Evolutionary conservation across 2,329 filamentous ascomycete genomes (phyloP).

Genomic region (Colletotrichum sansevieriae): DNA sequence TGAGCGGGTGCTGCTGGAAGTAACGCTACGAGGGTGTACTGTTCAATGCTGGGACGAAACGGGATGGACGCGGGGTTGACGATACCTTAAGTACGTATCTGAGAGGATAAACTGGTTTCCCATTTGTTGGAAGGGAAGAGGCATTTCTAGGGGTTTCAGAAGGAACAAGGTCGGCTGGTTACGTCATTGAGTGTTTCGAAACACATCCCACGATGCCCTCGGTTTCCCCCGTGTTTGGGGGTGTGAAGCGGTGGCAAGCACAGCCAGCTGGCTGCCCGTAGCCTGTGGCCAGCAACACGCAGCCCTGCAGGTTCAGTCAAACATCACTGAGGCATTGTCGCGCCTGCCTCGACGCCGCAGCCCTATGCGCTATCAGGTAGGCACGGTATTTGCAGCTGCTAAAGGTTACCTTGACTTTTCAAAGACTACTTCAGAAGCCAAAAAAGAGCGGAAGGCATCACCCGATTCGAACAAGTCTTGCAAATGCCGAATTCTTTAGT

Average conservation of each 20-base stretch:
- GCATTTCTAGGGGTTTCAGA: conserved; percentile 23
- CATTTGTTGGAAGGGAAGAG: conserved; percentile 2
- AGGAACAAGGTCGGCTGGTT: not conserved
- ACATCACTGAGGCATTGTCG: not conserved
- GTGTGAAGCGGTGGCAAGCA: conserved; percentile 21
- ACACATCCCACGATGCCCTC: conserved; percentile 40
- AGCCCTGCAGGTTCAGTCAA: conserved; percentile 4
- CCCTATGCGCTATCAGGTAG: not conserved
- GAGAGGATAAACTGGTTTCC: not conserved
- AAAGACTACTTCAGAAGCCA: not conserved
- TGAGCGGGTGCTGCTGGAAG: not conserved
- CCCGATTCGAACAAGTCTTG: conserved; percentile 11
- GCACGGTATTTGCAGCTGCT: not conserved
- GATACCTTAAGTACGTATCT: conserved; percentile 19
- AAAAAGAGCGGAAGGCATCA: conserved; percentile 1
- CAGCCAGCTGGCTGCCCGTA: not conserved
- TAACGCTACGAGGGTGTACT: not conserved
- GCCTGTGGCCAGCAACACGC: not conserved
- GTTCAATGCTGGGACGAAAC: conserved; percentile 21
- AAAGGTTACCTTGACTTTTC: conserved; percentile 1
- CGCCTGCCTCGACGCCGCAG: not conserved
- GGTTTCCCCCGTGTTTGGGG: conserved; percentile 29
- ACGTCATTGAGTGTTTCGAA: conserved; percentile 42
- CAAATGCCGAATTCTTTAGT: conserved; percentile 8
- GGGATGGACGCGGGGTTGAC: conserved; percentile 24